A percentile compares a stretch with the other conserved stretches of the same genome.
phyloP scores from a whole-genome alignment of 2,329 filamentous ascomycete species.

The Fusarium tjaetaba region DNA sequence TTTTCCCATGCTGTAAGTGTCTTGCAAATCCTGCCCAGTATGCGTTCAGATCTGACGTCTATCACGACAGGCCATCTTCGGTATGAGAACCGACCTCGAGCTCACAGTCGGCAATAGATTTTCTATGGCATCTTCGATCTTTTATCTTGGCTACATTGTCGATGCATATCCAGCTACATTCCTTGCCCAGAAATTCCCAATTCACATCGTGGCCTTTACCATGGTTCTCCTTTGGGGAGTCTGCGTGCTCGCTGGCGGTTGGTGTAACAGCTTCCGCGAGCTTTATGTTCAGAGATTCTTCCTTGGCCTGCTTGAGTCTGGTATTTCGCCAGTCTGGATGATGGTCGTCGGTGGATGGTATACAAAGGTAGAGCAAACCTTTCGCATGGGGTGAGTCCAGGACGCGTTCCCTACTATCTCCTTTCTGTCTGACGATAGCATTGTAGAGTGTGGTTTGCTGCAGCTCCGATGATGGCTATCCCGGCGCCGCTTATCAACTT shows the following conservation, averaged over 20 bases:
- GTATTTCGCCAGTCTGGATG: not conserved
- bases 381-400: not conserved
- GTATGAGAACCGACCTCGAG: not conserved
- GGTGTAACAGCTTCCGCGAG: not conserved
- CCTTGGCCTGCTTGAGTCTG: not conserved
- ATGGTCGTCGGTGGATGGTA: not conserved
- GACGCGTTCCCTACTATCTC: not conserved
- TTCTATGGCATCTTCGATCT: not conserved
- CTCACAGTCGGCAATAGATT: not conserved
- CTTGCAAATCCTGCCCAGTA: not conserved
- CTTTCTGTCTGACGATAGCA: not conserved
- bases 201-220: not conserved
- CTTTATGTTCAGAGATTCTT: not conserved
- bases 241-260: not conserved
- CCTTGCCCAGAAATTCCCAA: not conserved
- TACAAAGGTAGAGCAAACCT: not conserved
- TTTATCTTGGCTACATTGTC: not conserved
- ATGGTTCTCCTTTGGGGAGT: not conserved
- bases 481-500: not conserved
- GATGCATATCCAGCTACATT: not conserved
- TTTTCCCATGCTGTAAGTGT: not conserved
- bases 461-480: not conserved
- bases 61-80: not conserved
- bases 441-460: not conserved
- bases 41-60: not conserved